Percentiles rank a stretch among this genome's conserved stretches.
These are phyloP conservation scores for Cytospora mali DNA, from an alignment of 2,329 filamentous ascomycete species.

Conservation along the genomic window DNA sequence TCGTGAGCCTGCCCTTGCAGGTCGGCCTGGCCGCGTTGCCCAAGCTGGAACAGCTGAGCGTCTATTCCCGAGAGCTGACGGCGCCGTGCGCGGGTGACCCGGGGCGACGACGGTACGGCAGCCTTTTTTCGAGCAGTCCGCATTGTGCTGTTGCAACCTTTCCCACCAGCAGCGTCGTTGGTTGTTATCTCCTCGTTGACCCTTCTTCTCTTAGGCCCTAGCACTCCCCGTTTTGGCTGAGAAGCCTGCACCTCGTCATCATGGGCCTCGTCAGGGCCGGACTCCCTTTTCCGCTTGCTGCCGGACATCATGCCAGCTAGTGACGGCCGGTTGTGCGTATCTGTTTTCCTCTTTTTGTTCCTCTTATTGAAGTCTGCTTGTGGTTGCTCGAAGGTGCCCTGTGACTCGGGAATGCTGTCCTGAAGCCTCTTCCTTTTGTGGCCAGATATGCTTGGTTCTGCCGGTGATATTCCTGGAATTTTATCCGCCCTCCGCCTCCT, in stretches of 20 bases:
- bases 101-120: background rate
- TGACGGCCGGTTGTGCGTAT: background rate
- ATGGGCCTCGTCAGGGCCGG: background rate
- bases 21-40: constrained; percentile 1
- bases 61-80: constrained; percentile 6
- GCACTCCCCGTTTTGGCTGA: background rate
- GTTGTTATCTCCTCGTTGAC: background rate
- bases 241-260: background rate
- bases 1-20: constrained; percentile 3
- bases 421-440: background rate
- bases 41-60: constrained; percentile 12
- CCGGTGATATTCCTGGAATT: background rate
- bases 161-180: background rate
- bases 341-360: constrained; percentile 9
- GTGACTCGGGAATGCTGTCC: background rate
- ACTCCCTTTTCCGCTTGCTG: constrained; percentile 2
- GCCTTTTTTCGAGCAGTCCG: background rate
- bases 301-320: background rate
- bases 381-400: background rate
- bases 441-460: constrained; percentile 7
- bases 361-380: constrained; percentile 4
- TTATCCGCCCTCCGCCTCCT: background rate
- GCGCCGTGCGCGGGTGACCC: constrained; percentile 9
- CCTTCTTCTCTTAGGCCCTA: constrained; percentile 7
- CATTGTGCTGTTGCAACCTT: background rate